Evolutionary conservation across 345 rosid genomes (phyloP), one percentile per base, ranked within the genome.

Genomic region (Brassica rapa): DNA sequence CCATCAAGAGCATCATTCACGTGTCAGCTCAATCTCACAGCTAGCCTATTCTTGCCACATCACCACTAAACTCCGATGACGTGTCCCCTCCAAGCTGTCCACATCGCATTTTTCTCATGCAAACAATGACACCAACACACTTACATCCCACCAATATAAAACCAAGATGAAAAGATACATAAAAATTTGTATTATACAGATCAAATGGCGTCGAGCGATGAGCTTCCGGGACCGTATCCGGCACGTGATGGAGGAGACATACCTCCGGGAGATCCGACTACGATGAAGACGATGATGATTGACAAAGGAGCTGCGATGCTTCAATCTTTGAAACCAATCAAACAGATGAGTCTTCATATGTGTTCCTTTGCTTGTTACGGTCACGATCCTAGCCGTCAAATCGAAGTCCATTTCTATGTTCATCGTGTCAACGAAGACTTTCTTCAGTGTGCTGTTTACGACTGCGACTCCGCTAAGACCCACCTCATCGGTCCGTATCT

Each of bases 381-480:
- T 82, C 93, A 91, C 57, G 97, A 91, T 75, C 87, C 87, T 86
- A 25, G 85, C 70, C 88, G 92, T 23, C 93, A 91, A 81, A 91
- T 91, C 51, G 88, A 89, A 80, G 89, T 83, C 41, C 88, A 89
- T 78, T 89, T 88, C 83, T 89, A 71, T 68, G 78, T 85, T 27
- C 51, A 84, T 32, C 76, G 53, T 12, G 53, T 43, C 53, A 43
- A 88, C 75, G 87, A 88, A 81, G 94, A 88, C 85, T 88, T 91
- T 76, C 89, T 89, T 65, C 92, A 89, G 73, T 88, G 89, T 55
- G 97, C 92, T 4, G 89, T 91, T 74, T 89, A 88, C 39, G 91
- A 88, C 78, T 16, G 83, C 2, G 89, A 88, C 55, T 82, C 86
- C 57, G 71, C 91, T 59, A 56, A 64, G 4, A 86, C 81, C 49